Evolutionary conservation across 2,329 filamentous ascomycete genomes (phyloP).

Genomic region (Botrytis tulipae): DNA sequence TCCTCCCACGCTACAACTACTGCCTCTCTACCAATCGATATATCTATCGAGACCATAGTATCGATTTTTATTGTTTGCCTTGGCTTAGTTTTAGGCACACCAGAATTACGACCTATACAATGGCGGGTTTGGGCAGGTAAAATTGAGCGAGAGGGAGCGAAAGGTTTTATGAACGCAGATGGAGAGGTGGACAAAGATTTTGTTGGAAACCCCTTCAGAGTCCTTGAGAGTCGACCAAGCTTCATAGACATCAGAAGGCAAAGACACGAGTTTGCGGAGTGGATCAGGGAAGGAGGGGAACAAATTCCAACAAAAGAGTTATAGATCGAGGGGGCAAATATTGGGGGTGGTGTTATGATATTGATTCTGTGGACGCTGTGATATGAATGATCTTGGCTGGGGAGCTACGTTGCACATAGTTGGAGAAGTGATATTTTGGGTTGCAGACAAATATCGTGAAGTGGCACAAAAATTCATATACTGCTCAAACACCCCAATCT

Average conservation of each 20-base stretch:
- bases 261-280: slow-evolving; percentile 74
- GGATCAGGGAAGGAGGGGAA: slow-evolving; percentile 52
- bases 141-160: slow-evolving; percentile 72
- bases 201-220: slow-evolving; percentile 74
- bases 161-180: slow-evolving; percentile 54
- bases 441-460: background rate
- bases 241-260: slow-evolving; percentile 87
- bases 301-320: background rate
- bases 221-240: slow-evolving; percentile 75
- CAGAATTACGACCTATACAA: slow-evolving; percentile 78
- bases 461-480: slow-evolving; percentile 1
- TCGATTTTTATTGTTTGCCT: slow-evolving; percentile 78
- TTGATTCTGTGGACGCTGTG: background rate
- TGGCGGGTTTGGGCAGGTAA: slow-evolving; percentile 81
- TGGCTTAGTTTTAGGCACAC: slow-evolving; percentile 76
- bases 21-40: slow-evolving; percentile 72
- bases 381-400: background rate
- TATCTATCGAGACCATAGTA: slow-evolving; percentile 79
- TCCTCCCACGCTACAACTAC: slow-evolving; percentile 44
- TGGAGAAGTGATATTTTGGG: background rate
- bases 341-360: background rate
- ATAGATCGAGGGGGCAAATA: slow-evolving; percentile 3
- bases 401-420: background rate
- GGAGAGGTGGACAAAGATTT: slow-evolving; percentile 69
- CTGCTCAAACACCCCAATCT: background rate